phyloP scores from a whole-genome alignment of 148 eudicot species.

The Mesembryanthemum crystallinum region DNA sequence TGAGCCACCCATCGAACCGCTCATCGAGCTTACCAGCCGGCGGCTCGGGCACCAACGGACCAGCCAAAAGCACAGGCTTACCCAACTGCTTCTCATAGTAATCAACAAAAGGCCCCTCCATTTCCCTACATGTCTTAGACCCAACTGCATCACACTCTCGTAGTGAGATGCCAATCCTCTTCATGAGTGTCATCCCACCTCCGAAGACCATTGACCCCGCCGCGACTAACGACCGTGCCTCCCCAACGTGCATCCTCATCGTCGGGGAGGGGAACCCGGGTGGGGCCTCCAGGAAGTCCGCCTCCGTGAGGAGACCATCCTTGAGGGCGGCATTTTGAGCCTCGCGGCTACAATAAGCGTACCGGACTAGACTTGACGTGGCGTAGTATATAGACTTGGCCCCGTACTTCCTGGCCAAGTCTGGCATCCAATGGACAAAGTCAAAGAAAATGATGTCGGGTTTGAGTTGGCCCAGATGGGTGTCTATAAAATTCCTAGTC shows the following conservation, averaged over 20 bases:
- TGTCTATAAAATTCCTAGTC: constrained; percentile 1
- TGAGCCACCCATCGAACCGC: constrained; percentile 31
- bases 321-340: too few species aligned
- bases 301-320: too few species aligned
- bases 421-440: constrained; percentile 16
- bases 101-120: constrained; percentile 21
- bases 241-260: not conserved
- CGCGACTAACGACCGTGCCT: not conserved
- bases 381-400: too few species aligned
- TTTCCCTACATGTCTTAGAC: constrained; percentile 20
- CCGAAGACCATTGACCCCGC: too few species aligned
- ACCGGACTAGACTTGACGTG: too few species aligned
- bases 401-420: not conserved
- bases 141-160: constrained; percentile 3
- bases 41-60: constrained; percentile 33
- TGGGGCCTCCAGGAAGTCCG: too few species aligned
- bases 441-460: constrained; percentile 19
- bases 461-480: not conserved
- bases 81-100: not conserved
- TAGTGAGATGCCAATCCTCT: not conserved
- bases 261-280: too few species aligned
- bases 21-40: constrained; percentile 26
- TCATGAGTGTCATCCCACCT: not conserved
- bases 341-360: too few species aligned
- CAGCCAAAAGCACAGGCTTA: constrained; percentile 17